Percentiles rank a stretch among this genome's conserved stretches.
Evolutionary conservation across 192 early-diverging fungal species (phyloP).

Genomic region (Dimargaris xerosporica): DNA sequence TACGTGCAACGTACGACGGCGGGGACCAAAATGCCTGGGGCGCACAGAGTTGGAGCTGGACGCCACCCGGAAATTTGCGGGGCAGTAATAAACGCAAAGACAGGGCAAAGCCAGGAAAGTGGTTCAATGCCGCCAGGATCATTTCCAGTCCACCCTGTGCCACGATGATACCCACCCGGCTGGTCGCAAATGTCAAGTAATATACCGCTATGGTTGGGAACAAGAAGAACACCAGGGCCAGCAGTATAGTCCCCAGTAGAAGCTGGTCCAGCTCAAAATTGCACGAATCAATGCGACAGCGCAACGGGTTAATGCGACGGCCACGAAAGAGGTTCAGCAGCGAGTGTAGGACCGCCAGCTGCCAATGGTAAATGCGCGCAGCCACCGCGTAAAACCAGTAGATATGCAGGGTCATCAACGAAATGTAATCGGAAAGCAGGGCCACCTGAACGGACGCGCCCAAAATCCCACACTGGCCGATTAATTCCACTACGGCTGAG

Average conservation of each 20-base stretch:
- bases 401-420: slow-evolving; percentile 77
- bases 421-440: slow-evolving; percentile 66
- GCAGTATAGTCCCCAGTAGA: slow-evolving; percentile 82
- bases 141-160: slow-evolving; percentile 74
- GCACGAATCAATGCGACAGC: slow-evolving; percentile 83
- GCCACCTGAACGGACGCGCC: slow-evolving; percentile 77
- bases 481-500: slow-evolving; percentile 45
- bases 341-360: slow-evolving; percentile 64
- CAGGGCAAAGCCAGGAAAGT: slow-evolving; percentile 93
- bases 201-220: slow-evolving; percentile 93
- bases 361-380: slow-evolving; percentile 86
- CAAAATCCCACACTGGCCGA: slow-evolving; percentile 60
- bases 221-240: slow-evolving; percentile 82
- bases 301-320: slow-evolving; percentile 53
- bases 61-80: slow-evolving; percentile 63
- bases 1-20: slow-evolving; percentile 13
- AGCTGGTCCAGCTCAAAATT: slow-evolving; percentile 94
- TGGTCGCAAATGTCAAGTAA: slow-evolving; percentile 76
- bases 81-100: slow-evolving; percentile 79
- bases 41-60: slow-evolving; percentile 9
- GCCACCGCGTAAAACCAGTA: slow-evolving; percentile 94
- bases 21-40: no score
- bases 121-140: slow-evolving; percentile 77
- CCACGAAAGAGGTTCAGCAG: slow-evolving; percentile 89
- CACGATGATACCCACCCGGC: slow-evolving; percentile 64